Evolutionary conservation across 1,284 basidiomycete genomes (phyloP), one percentile per base, ranked within the genome.

Genomic region (Sphaerobolus stellatus): DNA sequence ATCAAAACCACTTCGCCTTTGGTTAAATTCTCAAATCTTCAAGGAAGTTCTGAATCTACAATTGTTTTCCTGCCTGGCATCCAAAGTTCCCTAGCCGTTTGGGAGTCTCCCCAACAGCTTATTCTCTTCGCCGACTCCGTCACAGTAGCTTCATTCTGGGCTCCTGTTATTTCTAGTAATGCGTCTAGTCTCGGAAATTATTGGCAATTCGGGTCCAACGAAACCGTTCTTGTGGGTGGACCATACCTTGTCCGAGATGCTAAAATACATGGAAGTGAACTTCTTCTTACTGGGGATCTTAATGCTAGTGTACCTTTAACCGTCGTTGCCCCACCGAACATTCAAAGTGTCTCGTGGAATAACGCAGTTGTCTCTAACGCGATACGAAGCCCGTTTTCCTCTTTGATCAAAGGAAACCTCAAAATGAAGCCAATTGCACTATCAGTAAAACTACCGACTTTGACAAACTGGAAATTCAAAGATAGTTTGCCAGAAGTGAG

Each of bases 401-500:
- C n/a, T n/a, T 53, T 68, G 9, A 59, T 66, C 18, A 56, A 53
- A 3, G 71, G 69, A 3, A 48, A 57, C 9, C 53, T 73, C 33
- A 27, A 27, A n/a, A 56, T 63, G 38, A 59, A 50, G n/a, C 44
- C 54, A 31, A 51, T 52, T 18, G 33, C 59, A 18, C 2, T n/a
- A 16, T 31, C 43, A 20, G 48, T 60, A 36, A 25, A 52, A 14
- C 62, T 68, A 11, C 78, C 78, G 18, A 61, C 54, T 48, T 69
- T 90, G 58, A 68, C 66, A 4, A 73, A 76, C 11, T 92, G 90
- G 90, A 84, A 75, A 66, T 91, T 81, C 63, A 73, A 74, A 36
- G 79, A 91, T 59, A 86, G 84, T 62, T 68, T 92, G 40, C 90
- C 90, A 0, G 90, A 92, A 69, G 75, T 85, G 16, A 64, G 68